phyloP scores from a whole-genome alignment of 2,329 filamentous ascomycete genomes.

The Aureobasidium melanogenum region DNA sequence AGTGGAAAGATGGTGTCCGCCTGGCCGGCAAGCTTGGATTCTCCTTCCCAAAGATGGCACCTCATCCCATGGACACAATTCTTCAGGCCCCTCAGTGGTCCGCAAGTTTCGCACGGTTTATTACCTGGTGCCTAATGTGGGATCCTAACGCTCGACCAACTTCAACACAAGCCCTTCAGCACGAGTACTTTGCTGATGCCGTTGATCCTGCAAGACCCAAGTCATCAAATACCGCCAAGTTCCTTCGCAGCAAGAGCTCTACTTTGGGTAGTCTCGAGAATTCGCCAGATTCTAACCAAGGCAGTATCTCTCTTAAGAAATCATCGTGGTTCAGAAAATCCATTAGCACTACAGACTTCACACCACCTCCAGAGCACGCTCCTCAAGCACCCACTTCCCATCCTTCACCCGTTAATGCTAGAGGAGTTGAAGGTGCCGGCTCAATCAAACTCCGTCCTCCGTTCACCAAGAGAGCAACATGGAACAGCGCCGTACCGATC shows the following conservation, averaged over 20 bases:
- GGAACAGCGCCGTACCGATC: conserved; percentile 91
- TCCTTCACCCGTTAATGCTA: conserved; percentile 35
- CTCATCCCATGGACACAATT: conserved; percentile 91
- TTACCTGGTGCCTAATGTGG: conserved; percentile 99
- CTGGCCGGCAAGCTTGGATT: conserved; percentile 94
- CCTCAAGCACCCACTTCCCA: conserved; percentile 27
- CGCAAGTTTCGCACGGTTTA: conserved; percentile 75
- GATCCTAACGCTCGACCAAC: conserved; percentile 88
- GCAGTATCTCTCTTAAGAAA: conserved; percentile 61
- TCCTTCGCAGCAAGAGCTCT: conserved; percentile 84
- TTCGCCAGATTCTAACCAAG: conserved; percentile 46
- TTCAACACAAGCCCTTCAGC: conserved; percentile 84
- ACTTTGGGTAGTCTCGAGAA: conserved; percentile 66
- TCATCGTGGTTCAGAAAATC: conserved; percentile 94
- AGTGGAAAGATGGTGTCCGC: conserved; percentile 91
- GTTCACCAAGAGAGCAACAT: conserved; percentile 77
- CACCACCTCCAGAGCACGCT: conserved; percentile 50
- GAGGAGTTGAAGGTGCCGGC: conserved; percentile 34
- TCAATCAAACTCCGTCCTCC: conserved; percentile 47
- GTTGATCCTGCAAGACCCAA: conserved; percentile 88
- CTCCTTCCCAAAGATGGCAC: conserved; percentile 98
- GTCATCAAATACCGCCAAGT: conserved; percentile 75
- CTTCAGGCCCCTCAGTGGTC: conserved; percentile 89
- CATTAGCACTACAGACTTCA: conserved; percentile 71
- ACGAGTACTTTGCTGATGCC: conserved; percentile 91